Conservation (phyloP, 2,329 filamentous ascomycete species). For the Sarocladium strictum region DNA sequence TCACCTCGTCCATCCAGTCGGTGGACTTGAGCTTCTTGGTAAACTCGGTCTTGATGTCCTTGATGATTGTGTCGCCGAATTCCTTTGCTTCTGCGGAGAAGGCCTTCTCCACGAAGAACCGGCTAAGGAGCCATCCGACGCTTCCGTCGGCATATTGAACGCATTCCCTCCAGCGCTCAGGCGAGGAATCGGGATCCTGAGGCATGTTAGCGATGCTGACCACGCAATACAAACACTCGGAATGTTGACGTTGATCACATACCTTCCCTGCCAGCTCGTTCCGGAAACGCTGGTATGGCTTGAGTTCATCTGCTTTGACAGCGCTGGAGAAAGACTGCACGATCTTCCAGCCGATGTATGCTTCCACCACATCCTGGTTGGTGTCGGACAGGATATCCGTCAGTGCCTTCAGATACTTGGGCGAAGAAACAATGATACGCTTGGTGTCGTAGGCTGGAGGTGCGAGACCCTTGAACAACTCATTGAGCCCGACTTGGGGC, state of each 20-base stretch:
- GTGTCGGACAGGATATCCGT: conserved; percentile 49
- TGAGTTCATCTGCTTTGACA: conserved; percentile 54
- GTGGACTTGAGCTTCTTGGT: conserved; percentile 51
- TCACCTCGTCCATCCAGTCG: conserved; percentile 59
- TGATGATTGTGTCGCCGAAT: conserved; percentile 63
- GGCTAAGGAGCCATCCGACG: conserved; percentile 62
- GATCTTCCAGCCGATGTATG: conserved; percentile 60
- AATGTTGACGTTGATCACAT: conserved; percentile 14
- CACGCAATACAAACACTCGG: background rate
- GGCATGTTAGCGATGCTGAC: conserved; percentile 16
- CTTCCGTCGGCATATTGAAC: conserved; percentile 50
- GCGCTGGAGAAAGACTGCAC: conserved; percentile 45
- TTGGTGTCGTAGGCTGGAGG: background rate
- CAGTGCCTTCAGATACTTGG: conserved; percentile 53
- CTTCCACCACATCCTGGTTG: conserved; percentile 47
- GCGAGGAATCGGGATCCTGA: conserved; percentile 51
- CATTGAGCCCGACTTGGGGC: conserved; percentile 49
- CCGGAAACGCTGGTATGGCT: conserved; percentile 52
- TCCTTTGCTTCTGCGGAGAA: conserved; percentile 62
- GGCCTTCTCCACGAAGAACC: conserved; percentile 64
- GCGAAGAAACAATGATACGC: conserved; percentile 32
- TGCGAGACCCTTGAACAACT: conserved; percentile 24
- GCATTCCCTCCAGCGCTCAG: conserved; percentile 64
- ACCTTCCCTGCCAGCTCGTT: conserved; percentile 55
- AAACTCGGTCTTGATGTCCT: conserved; percentile 63